Evolutionary conservation across 1,139 yeast species (phyloP).

Genomic region (Scheffersomyces lignicola): DNA sequence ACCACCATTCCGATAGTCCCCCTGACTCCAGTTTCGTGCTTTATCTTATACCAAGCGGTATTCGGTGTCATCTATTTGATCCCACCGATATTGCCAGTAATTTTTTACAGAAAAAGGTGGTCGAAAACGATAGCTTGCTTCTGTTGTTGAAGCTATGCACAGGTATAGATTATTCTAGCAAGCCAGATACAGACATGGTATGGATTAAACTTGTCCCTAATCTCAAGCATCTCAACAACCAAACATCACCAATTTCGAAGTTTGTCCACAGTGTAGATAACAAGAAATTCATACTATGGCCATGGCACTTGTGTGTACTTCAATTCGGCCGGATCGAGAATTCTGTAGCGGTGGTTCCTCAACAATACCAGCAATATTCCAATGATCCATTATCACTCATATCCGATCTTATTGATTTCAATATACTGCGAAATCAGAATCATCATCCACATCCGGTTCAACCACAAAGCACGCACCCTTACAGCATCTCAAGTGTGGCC

Average conservation of each 20-base stretch:
- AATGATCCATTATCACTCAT: slow-evolving; percentile 35
- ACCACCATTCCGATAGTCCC: slow-evolving; percentile 14
- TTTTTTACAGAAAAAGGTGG: slow-evolving; percentile 10
- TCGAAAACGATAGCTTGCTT: slow-evolving; percentile 46
- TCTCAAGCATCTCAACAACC: slow-evolving; percentile 64
- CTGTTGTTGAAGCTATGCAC: slow-evolving; percentile 54
- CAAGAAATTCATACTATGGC: slow-evolving; percentile 68
- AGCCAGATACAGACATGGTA: slow-evolving; percentile 10
- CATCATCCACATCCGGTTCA: slow-evolving; percentile 11
- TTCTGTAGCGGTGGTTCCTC: slow-evolving; percentile 16
- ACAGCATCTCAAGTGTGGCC: slow-evolving; percentile 27
- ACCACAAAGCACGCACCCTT: slow-evolving; percentile 13
- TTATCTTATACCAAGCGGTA: slow-evolving; percentile 74
- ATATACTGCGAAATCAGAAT: slow-evolving; percentile 23
- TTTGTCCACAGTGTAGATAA: slow-evolving; percentile 54
- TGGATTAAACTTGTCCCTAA: slow-evolving; percentile 75
- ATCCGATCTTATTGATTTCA: slow-evolving; percentile 38
- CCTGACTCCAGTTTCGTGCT: slow-evolving; percentile 45
- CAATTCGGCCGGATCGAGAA: slow-evolving; percentile 44
- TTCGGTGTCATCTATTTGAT: slow-evolving; percentile 61
- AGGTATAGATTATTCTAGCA: slow-evolving; percentile 38
- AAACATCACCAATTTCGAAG: slow-evolving; percentile 62
- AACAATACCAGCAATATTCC: slow-evolving; percentile 9
- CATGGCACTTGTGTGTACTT: slow-evolving; percentile 60
- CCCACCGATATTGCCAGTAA: slow-evolving; percentile 11